phyloP scores from a whole-genome alignment of 2,329 filamentous ascomycete species.

The Fusarium sp. region DNA sequence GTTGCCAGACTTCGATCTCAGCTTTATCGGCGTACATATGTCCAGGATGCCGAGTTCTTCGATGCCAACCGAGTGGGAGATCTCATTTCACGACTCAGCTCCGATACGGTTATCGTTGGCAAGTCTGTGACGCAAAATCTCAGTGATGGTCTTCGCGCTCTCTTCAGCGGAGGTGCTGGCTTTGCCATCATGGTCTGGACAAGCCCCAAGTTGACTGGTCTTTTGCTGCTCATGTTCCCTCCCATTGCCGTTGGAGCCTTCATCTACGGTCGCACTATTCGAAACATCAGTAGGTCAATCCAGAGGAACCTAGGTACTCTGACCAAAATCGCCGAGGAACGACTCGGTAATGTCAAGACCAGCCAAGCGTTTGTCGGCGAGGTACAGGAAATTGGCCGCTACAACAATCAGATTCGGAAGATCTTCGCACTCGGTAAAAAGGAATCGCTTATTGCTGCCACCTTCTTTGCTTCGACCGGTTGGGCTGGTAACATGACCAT shows the following conservation, averaged over 20 bases:
- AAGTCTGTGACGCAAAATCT: slow-evolving; percentile 99
- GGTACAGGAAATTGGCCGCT: slow-evolving; percentile 87
- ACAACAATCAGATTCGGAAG: slow-evolving; percentile 90
- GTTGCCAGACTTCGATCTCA: slow-evolving; percentile 89
- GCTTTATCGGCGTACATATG: slow-evolving; percentile 89
- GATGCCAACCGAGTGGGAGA: slow-evolving; percentile 97
- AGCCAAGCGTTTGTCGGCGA: slow-evolving; percentile 97
- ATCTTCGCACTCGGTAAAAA: slow-evolving; percentile 90
- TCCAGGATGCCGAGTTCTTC: slow-evolving; percentile 99
- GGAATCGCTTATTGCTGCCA: slow-evolving; percentile 89
- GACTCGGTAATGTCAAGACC: slow-evolving; percentile 95
- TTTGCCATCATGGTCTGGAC: slow-evolving; percentile 97
- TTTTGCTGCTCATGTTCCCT: slow-evolving; percentile 87
- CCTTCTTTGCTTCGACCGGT: slow-evolving; percentile 88
- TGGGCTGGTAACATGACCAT: slow-evolving; percentile 98
- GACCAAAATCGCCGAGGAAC: slow-evolving; percentile 97
- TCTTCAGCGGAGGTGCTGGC: slow-evolving; percentile 90
- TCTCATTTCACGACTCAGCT: slow-evolving; percentile 92
- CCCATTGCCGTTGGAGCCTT: slow-evolving; percentile 91
- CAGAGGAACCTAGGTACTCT: slow-evolving; percentile 93
- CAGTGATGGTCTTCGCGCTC: slow-evolving; percentile 90
- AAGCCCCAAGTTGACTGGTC: slow-evolving; percentile 87
- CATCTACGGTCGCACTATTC: slow-evolving; percentile 88
- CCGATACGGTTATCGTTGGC: slow-evolving; percentile 96
- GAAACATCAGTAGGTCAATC: slow-evolving; percentile 90